Percentiles rank a stretch among this genome's conserved stretches.
These are phyloP conservation scores for Metarhizium humberi DNA, from an alignment of 2,329 filamentous ascomycete species.

Conservation along the genomic window DNA sequence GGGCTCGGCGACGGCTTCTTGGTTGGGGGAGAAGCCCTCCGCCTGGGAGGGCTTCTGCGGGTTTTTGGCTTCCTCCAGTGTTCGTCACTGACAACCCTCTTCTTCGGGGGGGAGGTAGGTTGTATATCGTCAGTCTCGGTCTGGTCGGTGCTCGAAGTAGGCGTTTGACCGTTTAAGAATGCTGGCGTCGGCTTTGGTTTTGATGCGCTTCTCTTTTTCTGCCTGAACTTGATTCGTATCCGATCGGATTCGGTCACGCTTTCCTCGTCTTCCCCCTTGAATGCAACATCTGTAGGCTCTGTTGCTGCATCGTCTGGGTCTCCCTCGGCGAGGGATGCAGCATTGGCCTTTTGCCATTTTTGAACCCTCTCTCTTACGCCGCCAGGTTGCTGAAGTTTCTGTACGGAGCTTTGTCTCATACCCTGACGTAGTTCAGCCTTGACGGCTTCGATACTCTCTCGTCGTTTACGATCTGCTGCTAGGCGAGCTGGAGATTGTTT, in stretches of 20 bases:
- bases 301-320: conserved; percentile 43
- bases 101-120: conserved; percentile 59
- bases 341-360: conserved; percentile 75
- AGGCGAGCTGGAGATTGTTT: conserved; percentile 46
- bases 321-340: conserved; percentile 47
- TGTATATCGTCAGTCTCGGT: conserved; percentile 14
- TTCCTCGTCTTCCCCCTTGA: conserved; percentile 44
- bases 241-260: conserved; percentile 55
- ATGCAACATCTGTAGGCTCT: conserved; percentile 53
- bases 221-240: conserved; percentile 44
- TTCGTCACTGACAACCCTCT: conserved; percentile 85
- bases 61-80: conserved; percentile 67
- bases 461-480: conserved; percentile 40
- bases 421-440: conserved; percentile 42
- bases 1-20: conserved; percentile 13
- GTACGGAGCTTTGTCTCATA: conserved; percentile 50
- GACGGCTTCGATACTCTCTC: conserved; percentile 50
- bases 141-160: conserved; percentile 12
- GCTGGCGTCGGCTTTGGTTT: conserved; percentile 16
- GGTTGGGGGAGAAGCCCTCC: conserved; percentile 27
- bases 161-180: conserved; percentile 15
- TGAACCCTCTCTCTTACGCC: conserved; percentile 72
- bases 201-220: conserved; percentile 31
- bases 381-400: conserved; percentile 50
- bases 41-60: conserved; percentile 36